phyloP scores from a whole-genome alignment of 129 eudicot species.

The Tanacetum coccineum region DNA sequence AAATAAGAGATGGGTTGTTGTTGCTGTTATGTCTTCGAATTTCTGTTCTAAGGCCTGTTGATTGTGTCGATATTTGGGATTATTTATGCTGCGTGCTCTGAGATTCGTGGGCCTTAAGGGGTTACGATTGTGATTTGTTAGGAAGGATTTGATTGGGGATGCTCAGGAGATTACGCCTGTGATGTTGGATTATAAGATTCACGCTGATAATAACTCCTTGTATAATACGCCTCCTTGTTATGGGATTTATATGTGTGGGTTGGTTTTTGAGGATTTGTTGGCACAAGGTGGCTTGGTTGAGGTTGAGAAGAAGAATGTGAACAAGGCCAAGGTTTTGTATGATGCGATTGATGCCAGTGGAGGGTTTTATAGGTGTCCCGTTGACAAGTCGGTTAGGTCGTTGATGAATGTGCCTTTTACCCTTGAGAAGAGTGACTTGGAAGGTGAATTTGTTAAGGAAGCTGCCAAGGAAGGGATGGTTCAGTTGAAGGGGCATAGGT shows the following conservation, averaged over 20 bases:
- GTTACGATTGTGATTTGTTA: conserved; percentile 74
- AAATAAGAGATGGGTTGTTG: conserved; percentile 40
- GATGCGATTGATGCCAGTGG: conserved; percentile 82
- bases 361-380: conserved; percentile 88
- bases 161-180: conserved; percentile 85
- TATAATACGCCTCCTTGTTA: conserved; percentile 94
- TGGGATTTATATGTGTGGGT: conserved; percentile 94
- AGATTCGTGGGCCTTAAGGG: conserved; percentile 96
- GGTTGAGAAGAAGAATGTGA: conserved; percentile 81
- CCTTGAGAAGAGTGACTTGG: conserved; percentile 69
- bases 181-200: conserved; percentile 97
- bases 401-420: conserved; percentile 99
- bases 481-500: conserved; percentile 91
- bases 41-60: conserved; percentile 92
- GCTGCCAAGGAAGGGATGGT: conserved; percentile 92
- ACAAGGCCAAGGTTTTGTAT: conserved; percentile 65
- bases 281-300: conserved; percentile 88
- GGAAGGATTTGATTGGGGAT: conserved; percentile 81
- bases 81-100: conserved; percentile 96
- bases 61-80: conserved; percentile 75
- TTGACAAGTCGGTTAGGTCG: conserved; percentile 86
- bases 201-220: conserved; percentile 74
- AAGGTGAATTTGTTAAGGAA: conserved; percentile 75
- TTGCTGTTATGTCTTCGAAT: conserved; percentile 98
- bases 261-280: conserved; percentile 87